Evolutionary conservation across 2,329 filamentous ascomycete species (phyloP), one percentile per base, ranked within the genome.

Genomic region (Basipetospora chlamydospora): DNA sequence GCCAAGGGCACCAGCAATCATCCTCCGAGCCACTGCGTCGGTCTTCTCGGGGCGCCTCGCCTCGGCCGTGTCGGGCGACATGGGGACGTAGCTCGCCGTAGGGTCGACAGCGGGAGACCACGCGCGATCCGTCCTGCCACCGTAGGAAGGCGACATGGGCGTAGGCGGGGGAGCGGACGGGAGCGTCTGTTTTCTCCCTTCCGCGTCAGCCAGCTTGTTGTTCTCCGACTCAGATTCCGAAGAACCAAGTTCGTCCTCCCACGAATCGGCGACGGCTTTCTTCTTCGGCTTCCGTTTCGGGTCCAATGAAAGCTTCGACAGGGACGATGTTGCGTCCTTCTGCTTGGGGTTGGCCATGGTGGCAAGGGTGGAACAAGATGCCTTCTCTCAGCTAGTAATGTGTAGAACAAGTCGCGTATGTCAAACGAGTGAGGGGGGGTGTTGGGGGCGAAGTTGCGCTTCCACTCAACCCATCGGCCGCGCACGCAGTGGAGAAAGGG

Each of bases 1-100:
- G 1, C 90, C 90, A 45, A 96, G 61, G 1, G 83, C 86, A 3
- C 81, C 82, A 1, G 85, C 86, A 53, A 98, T 96, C 72, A 98
- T 69, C 41, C 90, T 68, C 42, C 81, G 73, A 5, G 90, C 90
- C 26, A 93, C 85, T 1, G 86, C 84, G 42, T 92, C 92, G 43
- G 87, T 92, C 65, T 94, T 98, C 59, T 94, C 87, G 0, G 86
- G 88, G 26, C 82, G 63, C 39, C 47, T 45, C 3, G 41, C 13
- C 7, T 39, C 32, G 5, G 37, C 7, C 2, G 47, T 47, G 29
- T 25, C 32, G 8, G 44, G 22, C 5, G 47, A 45, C 11, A 49
- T 50, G 21, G 49, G 44, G 5, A 33, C 33, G n/a, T 39, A 16
- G 13, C 26, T 25, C n/a, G 31, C 33, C n/a, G 28, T 29, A 6